Evolutionary conservation across 202 grass and related monocot species (phyloP).

Genomic region (Dendrocalamus latiflorus): DNA sequence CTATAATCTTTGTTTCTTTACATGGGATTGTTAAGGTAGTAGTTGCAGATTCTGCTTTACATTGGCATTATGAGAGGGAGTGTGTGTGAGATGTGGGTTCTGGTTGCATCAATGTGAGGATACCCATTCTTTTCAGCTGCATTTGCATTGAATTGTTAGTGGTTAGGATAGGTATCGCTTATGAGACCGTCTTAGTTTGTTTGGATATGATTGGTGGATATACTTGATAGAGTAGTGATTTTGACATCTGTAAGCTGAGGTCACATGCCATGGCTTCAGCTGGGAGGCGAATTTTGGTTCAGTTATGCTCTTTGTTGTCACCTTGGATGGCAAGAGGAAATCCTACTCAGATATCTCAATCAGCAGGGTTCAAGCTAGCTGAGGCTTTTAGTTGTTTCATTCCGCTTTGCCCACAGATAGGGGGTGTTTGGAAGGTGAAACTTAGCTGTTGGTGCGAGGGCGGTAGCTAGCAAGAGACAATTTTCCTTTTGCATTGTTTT

Average conservation of each 20-base stretch:
- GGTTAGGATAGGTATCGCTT: constrained; percentile 17
- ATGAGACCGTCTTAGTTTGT: constrained; percentile 26
- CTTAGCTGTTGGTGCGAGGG: constrained; percentile 19
- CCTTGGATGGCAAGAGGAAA: constrained; percentile 8
- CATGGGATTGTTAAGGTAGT: constrained; percentile 24
- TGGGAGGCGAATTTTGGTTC: background rate
- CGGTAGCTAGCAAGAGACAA: constrained; percentile 19
- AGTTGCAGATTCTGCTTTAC: constrained; percentile 20
- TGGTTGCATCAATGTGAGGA: constrained; percentile 34
- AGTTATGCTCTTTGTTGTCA: background rate
- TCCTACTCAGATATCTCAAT: background rate
- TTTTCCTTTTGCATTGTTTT: constrained; percentile 27
- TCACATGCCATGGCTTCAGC: constrained; percentile 9
- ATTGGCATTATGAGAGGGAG: constrained; percentile 1
- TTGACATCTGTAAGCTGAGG: constrained; percentile 37
- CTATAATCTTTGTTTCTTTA: constrained; percentile 13
- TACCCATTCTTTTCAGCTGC: constrained; percentile 41
- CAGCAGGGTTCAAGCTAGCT: constrained; percentile 8
- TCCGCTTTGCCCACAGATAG: background rate
- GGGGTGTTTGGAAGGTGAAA: constrained; percentile 26
- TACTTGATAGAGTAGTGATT: constrained; percentile 30
- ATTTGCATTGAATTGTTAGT: constrained; percentile 33
- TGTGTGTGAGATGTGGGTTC: background rate
- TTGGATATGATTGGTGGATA: constrained; percentile 42
- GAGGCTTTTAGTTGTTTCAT: background rate